phyloP scores from a whole-genome alignment of 768 basidiomycete genomes.

The Auriscalpium orientale region DNA sequence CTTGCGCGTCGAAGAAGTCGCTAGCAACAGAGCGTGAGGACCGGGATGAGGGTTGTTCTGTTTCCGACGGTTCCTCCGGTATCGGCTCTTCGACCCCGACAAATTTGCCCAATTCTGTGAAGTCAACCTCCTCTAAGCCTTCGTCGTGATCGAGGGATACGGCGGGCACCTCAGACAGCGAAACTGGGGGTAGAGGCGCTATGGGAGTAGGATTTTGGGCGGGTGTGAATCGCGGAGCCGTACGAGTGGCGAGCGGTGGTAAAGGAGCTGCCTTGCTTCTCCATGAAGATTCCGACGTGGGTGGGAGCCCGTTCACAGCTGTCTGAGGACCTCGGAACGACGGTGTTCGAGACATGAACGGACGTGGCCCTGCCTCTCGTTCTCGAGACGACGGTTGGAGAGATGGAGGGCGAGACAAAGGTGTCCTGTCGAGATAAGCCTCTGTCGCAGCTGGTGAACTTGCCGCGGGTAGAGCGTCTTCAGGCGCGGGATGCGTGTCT shows the following conservation, averaged over 20 bases:
- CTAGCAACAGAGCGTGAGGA: constrained; percentile 49
- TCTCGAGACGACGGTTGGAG: constrained; percentile 21
- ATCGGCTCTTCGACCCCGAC: constrained; percentile 34
- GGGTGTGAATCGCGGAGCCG: constrained; percentile 19
- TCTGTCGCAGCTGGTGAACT: background rate
- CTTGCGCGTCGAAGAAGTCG: constrained; percentile 62
- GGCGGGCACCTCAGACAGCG: constrained; percentile 27
- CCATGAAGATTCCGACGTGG: constrained; percentile 55
- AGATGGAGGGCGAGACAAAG: constrained; percentile 18
- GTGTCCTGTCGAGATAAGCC: background rate
- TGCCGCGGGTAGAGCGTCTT: too few relatives aligned
- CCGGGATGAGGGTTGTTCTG: constrained; percentile 17
- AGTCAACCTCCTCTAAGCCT: constrained; percentile 74
- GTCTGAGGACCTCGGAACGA: constrained; percentile 13
- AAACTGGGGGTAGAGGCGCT: constrained; percentile 19
- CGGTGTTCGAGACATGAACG: constrained; percentile 5
- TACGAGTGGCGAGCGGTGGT: constrained; percentile 20
- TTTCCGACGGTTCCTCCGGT: constrained; percentile 16
- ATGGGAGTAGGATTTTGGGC: constrained; percentile 27
- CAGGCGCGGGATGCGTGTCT: too few relatives aligned
- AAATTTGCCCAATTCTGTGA: constrained; percentile 67
- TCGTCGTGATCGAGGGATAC: constrained; percentile 44
- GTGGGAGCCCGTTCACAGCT: background rate
- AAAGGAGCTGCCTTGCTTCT: constrained; percentile 40
- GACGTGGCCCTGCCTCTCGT: constrained; percentile 1